Evolutionary conservation across 2,329 filamentous ascomycete genomes (phyloP).

Genomic region (Ampelomyces quisqualis): DNA sequence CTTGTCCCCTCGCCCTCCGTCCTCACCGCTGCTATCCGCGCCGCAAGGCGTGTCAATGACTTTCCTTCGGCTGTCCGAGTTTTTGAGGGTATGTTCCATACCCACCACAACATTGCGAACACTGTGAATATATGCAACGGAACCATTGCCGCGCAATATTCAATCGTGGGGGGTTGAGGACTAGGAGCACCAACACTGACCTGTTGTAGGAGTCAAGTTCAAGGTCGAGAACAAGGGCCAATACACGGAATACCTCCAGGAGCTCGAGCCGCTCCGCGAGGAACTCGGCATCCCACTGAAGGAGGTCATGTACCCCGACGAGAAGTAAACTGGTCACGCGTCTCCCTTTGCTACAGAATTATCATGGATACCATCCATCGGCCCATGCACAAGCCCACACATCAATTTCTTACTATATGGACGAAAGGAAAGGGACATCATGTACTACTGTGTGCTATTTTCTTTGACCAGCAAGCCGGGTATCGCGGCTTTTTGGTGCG

Average conservation of each 20-base stretch:
- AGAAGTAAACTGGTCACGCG: slow-evolving; percentile 28
- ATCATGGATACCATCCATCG: slow-evolving; percentile 13
- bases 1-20: slow-evolving; percentile 93
- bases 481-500: slow-evolving; percentile 7
- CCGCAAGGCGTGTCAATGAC: slow-evolving; percentile 95
- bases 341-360: slow-evolving; percentile 14
- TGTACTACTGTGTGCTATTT: slow-evolving; percentile 35
- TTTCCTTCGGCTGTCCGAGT: slow-evolving; percentile 97
- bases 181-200: slow-evolving; percentile 37
- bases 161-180: too few relatives aligned
- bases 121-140: background rate
- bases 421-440: slow-evolving; percentile 18
- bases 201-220: slow-evolving; percentile 79
- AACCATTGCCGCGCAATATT: too few relatives aligned
- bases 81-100: slow-evolving; percentile 83
- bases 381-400: slow-evolving; percentile 26
- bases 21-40: slow-evolving; percentile 85
- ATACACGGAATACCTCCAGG: slow-evolving; percentile 93
- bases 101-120: too few relatives aligned
- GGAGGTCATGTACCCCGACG: slow-evolving; percentile 82
- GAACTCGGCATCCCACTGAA: slow-evolving; percentile 90
- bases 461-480: slow-evolving; percentile 17
- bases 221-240: slow-evolving; percentile 99
- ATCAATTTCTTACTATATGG: slow-evolving; percentile 26
- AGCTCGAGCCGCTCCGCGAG: slow-evolving; percentile 89